Evolutionary conservation across 23 red algal species (phyloP), one percentile per base, ranked within the genome.

Genomic region (Gracilaria gracilis): DNA sequence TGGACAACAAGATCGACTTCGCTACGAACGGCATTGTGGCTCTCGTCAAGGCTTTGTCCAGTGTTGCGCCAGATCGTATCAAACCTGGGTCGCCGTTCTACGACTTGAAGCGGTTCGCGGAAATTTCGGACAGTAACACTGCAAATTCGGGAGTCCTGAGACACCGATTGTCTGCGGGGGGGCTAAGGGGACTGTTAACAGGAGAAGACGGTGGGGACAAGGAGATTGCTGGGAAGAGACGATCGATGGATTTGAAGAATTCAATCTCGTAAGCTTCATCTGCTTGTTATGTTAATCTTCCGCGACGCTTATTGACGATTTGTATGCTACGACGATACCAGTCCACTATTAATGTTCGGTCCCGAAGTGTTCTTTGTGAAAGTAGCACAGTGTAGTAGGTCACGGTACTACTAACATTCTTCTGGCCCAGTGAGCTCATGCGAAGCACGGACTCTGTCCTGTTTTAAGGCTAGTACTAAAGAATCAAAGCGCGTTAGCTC

Each of bases 1-100:
- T 92, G 79, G 80, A 83, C 79, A 78, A 78, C n/a, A 83, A 92
- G 71, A 74, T 92, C 40, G 89, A 92, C 34, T 73, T 54, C 21
- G 67, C 89, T 21, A 83, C 59, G 29, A 55, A 34, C 21, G 89
- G 89, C 14, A 79, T 92, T 84, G 47, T 74, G 36, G 79, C 80
- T 29, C 67, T 92, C 6, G 80, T 92, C 0, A 79, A 92, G 31
- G 59, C 80, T 2, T 51, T 89, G 54, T 84, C 79, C 21, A 77
- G 49, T 54, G 40, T 92, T 58, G 77, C 61, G 20, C 79, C 77
- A 38, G 89, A 71, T 29, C 44, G 49, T 21, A 40, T 84, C 23
- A 62, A 84, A 40, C 61, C 61, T 35, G 89, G 78, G 27, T 67
- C 77, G 29, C 61, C 77, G 67, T 82, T 83, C 65, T 83, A 59